Evolutionary conservation across 1,284 basidiomycete species (phyloP).

Genomic region (Microbotryum lychnidis-dioicae): DNA sequence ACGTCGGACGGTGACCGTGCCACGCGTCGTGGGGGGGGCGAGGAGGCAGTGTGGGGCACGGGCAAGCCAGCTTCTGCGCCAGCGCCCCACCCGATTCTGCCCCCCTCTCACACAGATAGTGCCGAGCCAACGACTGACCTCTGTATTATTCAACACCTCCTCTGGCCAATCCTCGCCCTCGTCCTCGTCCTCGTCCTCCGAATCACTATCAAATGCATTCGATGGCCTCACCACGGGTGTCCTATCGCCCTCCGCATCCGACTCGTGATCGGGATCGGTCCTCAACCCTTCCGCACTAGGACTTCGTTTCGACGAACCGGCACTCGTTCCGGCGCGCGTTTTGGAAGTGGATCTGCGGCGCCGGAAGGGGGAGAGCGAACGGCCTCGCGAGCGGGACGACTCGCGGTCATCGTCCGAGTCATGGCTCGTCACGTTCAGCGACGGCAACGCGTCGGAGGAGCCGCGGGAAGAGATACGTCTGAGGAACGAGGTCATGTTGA

Average conservation of each 20-base stretch:
- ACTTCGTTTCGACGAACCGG: background rate
- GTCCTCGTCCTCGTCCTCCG: conserved; percentile 14
- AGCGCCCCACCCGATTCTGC: too few relatives aligned
- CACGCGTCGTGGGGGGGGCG: conserved; percentile 30
- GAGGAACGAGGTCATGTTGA: background rate
- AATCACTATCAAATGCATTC: conserved; percentile 11
- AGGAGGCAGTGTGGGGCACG: conserved; percentile 40
- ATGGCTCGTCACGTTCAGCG: background rate
- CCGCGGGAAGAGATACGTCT: background rate
- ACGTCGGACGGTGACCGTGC: background rate
- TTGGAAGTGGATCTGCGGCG: conserved; percentile 5
- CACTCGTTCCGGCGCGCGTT: background rate
- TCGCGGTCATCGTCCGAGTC: conserved; percentile 39
- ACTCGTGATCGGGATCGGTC: conserved; percentile 17
- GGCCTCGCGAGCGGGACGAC: background rate
- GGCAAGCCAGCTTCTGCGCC: too few relatives aligned
- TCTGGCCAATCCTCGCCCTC: conserved; percentile 42
- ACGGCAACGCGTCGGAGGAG: too few relatives aligned
- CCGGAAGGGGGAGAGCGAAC: conserved; percentile 19
- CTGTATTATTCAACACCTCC: conserved; percentile 67
- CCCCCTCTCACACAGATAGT: too few relatives aligned
- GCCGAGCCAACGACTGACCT: conserved; percentile 41
- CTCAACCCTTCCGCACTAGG: conserved; percentile 20
- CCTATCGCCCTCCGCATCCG: conserved; percentile 17
- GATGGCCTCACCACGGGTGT: conserved; percentile 1